Percentiles rank a stretch among this genome's conserved stretches.
These are phyloP conservation scores for Exophiala xenobiotica DNA, from an alignment of 2,329 filamentous ascomycete species.

Conservation along the genomic window DNA sequence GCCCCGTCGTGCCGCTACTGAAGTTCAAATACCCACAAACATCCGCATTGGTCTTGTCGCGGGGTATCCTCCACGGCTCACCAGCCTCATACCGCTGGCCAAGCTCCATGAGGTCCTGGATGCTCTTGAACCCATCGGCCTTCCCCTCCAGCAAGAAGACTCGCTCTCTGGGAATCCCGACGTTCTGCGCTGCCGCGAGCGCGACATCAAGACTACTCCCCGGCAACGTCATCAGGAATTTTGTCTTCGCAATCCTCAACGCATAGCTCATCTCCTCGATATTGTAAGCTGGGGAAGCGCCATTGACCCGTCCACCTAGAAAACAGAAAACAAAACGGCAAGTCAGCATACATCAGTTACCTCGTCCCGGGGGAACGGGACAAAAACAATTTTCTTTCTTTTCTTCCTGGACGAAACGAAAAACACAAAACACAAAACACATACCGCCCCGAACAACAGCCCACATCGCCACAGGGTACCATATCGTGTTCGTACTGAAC, in stretches of 20 bases:
- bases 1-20: constrained; percentile 70
- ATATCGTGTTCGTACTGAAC: constrained; percentile 65
- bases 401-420: too few species aligned
- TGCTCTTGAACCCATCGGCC: constrained; percentile 49
- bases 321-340: neutral
- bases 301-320: constrained; percentile 56
- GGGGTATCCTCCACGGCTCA: constrained; percentile 49
- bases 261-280: constrained; percentile 68
- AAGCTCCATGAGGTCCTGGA: constrained; percentile 36
- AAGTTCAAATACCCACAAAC: constrained; percentile 63
- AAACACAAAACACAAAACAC: neutral
- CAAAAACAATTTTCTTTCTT: too few species aligned
- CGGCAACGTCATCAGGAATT: constrained; percentile 32
- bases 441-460: constrained; percentile 52
- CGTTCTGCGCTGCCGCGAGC: constrained; percentile 53
- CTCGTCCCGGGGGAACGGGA: too few species aligned
- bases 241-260: constrained; percentile 57
- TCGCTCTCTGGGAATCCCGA: constrained; percentile 52
- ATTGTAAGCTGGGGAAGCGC: constrained; percentile 65
- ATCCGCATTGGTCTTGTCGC: constrained; percentile 54
- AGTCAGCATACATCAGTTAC: neutral
- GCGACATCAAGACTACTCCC: constrained; percentile 53
- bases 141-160: constrained; percentile 60
- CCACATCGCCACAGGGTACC: constrained; percentile 65
- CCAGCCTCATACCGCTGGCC: constrained; percentile 32